Evolutionary conservation across 1,139 yeast genomes (phyloP).

Genomic region (Suhomyces bribrorum): DNA sequence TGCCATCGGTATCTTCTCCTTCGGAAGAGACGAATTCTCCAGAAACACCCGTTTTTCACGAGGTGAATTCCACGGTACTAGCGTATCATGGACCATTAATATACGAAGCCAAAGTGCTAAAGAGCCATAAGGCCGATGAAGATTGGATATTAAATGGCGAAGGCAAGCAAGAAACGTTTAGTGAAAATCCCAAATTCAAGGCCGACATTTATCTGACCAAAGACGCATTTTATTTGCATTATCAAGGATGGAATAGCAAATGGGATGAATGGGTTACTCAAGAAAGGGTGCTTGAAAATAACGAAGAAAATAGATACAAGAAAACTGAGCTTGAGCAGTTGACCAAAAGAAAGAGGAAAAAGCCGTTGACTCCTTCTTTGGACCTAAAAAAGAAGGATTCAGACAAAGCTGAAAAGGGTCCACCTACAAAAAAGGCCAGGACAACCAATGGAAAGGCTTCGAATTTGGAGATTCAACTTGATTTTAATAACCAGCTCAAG

Average conservation of each 20-base stretch:
- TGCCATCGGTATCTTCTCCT: background rate
- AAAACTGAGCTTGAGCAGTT: constrained; percentile 62
- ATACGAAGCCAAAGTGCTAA: constrained; percentile 82
- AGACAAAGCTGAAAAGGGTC: constrained; percentile 9
- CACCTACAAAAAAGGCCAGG: constrained; percentile 17
- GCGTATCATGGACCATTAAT: constrained; percentile 92
- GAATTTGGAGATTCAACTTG: constrained; percentile 12
- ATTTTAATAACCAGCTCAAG: constrained; percentile 46
- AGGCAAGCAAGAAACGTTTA: constrained; percentile 33
- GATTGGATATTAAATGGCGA: constrained; percentile 44
- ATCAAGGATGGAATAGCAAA: constrained; percentile 92
- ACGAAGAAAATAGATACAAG: constrained; percentile 64
- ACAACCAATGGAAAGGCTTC: constrained; percentile 1
- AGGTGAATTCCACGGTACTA: constrained; percentile 54
- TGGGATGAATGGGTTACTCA: constrained; percentile 97
- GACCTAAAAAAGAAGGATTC: constrained; percentile 9
- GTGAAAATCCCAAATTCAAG: constrained; percentile 37
- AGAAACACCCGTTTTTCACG: constrained; percentile 13
- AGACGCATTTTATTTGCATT: constrained; percentile 71
- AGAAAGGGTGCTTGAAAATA: constrained; percentile 67
- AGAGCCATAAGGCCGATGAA: constrained; percentile 57
- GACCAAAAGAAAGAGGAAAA: constrained; percentile 22
- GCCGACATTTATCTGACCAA: constrained; percentile 33
- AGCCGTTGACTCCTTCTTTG: constrained; percentile 5
- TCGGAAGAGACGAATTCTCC: background rate